Base-by-base conservation (phyloP, 139 green algal species). In the Auxenochlorella pyrenoidosa region DNA sequence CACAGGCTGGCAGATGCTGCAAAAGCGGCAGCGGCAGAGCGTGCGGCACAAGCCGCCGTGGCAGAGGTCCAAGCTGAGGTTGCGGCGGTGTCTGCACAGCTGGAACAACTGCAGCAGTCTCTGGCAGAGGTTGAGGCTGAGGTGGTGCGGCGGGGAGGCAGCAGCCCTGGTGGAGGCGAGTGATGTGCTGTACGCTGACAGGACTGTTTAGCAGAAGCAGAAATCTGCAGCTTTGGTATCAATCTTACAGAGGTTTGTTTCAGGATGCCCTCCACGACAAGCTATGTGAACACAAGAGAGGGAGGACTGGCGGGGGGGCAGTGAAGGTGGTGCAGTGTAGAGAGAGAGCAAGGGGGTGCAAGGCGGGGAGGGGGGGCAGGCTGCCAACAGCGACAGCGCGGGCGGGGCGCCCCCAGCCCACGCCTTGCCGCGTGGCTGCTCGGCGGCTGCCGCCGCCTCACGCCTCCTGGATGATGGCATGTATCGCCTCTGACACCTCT, bases 381-480 rank as follows among this genome's bases (percentile, higher is more conserved):
- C 32, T 40, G 66, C 2, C 5, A 26, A 5, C 63, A 73, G 32
- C 16, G 30, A 22, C 66, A 40, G 66, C 30, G 32, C 3, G 5
- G 66, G 66, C 66, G 28, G 66, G 54, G 54, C 54, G 54, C 54
- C 54, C 54, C 54, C 54, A 13, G 54, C 54, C 54, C 10, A 2
- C 13, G 54, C 54, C 54, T 24, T 63, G 54, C 54, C 54, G 54
- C 12, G 18, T 13, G 22, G 54, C 15, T 63, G 54, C 54, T 24
- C 16, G 54, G 54, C 54, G 54, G 68, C n/a, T 34, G 63, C 36
- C 68, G 43, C 24, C 77, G 5, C 71, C 75, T 63, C 86, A 97
- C 0, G 94, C 95, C 43, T 96, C 92, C 89, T 96, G 93, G 75
- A 99, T 98, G 80, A 99, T 98, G 24, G 92, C 85, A 91, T 99